Evolutionary conservation across 495 filamentous ascomycete genomes (phyloP).

Genomic region (Symbiotaphrina buchneri): DNA sequence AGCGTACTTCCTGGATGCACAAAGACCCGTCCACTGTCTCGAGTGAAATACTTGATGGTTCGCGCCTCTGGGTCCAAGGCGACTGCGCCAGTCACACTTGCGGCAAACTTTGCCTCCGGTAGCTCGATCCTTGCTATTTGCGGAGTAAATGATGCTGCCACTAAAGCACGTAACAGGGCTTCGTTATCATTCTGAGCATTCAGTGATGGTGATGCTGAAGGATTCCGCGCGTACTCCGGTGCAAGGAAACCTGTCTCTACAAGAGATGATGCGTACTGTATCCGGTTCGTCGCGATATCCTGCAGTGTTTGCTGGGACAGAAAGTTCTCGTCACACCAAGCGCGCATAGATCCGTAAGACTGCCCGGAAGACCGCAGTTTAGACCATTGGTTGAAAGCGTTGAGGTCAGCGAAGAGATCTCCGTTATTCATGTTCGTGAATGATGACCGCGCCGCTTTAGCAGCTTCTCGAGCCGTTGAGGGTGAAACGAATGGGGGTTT

Average conservation of each 20-base stretch:
- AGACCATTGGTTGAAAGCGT: conserved; percentile 66
- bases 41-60: conserved; percentile 77
- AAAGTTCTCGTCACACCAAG: conserved; percentile 76
- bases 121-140: conserved; percentile 79
- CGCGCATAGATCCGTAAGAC: conserved; percentile 36
- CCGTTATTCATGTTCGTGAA: conserved; percentile 66
- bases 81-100: conserved; percentile 62
- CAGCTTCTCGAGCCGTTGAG: conserved; percentile 55
- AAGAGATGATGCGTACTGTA: conserved; percentile 69
- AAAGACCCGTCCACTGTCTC: conserved; percentile 74
- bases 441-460: conserved; percentile 46
- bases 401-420: conserved; percentile 68
- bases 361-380: conserved; percentile 26
- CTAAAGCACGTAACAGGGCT: conserved; percentile 57
- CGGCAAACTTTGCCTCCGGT: conserved; percentile 86
- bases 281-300: conserved; percentile 69
- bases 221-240: conserved; percentile 8
- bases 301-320: conserved; percentile 61
- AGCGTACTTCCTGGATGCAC: conserved; percentile 74
- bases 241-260: conserved; percentile 60
- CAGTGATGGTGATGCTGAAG: conserved; percentile 5
- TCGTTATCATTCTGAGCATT: conserved; percentile 25
- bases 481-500: conserved; percentile 70
- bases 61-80: conserved; percentile 82
- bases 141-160: conserved; percentile 80